phyloP scores from a whole-genome alignment of 1,284 basidiomycete genomes.

The Malassezia obtusa region DNA sequence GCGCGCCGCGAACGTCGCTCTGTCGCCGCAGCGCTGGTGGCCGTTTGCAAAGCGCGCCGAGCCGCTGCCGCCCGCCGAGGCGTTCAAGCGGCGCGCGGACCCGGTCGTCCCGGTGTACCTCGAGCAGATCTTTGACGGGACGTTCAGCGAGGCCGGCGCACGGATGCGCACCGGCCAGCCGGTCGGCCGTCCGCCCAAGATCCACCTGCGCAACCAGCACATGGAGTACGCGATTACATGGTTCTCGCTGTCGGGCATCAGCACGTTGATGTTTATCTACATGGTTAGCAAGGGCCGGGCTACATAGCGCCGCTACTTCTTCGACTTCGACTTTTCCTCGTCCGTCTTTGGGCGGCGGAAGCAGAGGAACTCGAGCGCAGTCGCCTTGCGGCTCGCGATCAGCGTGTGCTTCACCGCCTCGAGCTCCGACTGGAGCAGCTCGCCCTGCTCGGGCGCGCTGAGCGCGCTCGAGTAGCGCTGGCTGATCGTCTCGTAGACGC shows the following conservation, averaged over 20 bases:
- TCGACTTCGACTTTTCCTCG: background rate
- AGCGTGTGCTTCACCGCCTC: conserved; percentile 84
- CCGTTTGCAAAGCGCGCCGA: background rate
- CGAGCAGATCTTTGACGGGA: conserved; percentile 55
- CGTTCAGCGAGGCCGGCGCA: conserved; percentile 60
- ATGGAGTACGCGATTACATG: conserved; percentile 91
- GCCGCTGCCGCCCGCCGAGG: conserved; percentile 1
- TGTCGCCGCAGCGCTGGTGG: background rate
- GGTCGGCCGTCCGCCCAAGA: conserved; percentile 69
- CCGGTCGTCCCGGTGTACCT: conserved; percentile 49
- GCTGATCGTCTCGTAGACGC: conserved; percentile 88
- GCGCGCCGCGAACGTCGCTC: background rate
- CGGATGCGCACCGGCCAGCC: conserved; percentile 67
- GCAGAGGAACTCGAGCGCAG: conserved; percentile 89
- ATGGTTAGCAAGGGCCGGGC: conserved; percentile 12
- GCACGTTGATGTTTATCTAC: conserved; percentile 32
- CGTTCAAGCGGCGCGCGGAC: background rate
- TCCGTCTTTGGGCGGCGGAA: conserved; percentile 24
- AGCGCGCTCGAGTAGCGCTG: conserved; percentile 59
- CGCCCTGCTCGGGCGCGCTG: conserved; percentile 51
- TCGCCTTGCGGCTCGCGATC: conserved; percentile 73
- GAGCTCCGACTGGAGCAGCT: conserved; percentile 54
- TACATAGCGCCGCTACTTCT: background rate
- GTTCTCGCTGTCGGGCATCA: conserved; percentile 49
- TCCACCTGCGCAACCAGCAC: conserved; percentile 89